These are phyloP conservation scores for Musa schizocarpa DNA, from an alignment of 176 grass and related monocot species.

Conservation along the genomic window DNA sequence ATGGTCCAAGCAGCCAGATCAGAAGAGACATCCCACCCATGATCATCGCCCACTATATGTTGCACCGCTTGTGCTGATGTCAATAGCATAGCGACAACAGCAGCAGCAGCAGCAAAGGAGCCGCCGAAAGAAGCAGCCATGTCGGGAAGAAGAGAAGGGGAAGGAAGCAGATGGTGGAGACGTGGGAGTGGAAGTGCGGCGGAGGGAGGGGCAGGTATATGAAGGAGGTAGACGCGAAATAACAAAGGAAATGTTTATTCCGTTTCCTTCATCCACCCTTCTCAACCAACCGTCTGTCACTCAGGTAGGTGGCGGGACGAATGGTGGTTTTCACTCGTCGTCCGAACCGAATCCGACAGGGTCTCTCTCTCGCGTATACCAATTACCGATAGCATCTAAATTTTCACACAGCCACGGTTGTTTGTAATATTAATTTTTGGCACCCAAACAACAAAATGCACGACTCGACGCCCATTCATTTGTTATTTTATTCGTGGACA, in stretches of 20 bases:
- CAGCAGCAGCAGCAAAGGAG: neutral
- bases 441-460: too few species aligned
- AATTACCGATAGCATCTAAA: too few species aligned
- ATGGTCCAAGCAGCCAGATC: slow-evolving; percentile 20
- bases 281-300: neutral
- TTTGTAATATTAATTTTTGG: too few species aligned
- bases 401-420: too few species aligned
- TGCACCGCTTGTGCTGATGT: neutral
- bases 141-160: neutral
- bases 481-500: too few species aligned
- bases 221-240: neutral
- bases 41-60: slow-evolving; percentile 19
- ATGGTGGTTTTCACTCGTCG: neutral
- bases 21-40: slow-evolving; percentile 13
- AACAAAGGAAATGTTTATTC: too few species aligned
- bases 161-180: neutral
- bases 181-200: neutral
- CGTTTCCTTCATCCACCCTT: neutral
- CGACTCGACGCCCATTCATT: too few species aligned
- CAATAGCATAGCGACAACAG: neutral
- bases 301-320: neutral
- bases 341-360: too few species aligned
- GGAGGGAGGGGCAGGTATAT: neutral
- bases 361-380: too few species aligned
- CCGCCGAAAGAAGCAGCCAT: neutral